Base-by-base conservation (phyloP, 2,329 filamentous ascomycete species). In the Aspergillus transmontanensis region DNA sequence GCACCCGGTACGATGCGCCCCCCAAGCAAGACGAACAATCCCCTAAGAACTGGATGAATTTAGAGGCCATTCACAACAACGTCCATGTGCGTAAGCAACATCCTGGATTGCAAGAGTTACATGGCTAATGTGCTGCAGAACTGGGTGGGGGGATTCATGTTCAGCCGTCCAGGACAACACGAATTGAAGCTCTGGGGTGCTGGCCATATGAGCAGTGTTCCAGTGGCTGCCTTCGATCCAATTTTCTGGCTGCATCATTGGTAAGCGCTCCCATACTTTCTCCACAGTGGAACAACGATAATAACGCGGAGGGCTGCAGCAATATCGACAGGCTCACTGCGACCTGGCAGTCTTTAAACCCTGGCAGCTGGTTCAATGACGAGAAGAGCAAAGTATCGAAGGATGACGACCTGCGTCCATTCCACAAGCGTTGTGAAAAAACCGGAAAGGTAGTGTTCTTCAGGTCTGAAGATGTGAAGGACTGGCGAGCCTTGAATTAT, bases 1-100 rank as follows among this genome's bases (percentile, higher is more conserved):
- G 16, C 41, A 45, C 41, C 5, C 16, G 19, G 9, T 45, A 45
- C 41, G 9, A 10, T 10, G 41, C n/a, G n/a, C n/a, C n/a, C n/a
- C n/a, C 41, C 0, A 11, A 32, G 30, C 0, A 0, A 11, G 2
- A 32, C 9, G 0, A 32, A 11, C 9, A 32, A 11, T 0, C 10
- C 30, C 11, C 11, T 32, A 10, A 11, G 2, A 32, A 32, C 30
- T 32, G 30, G 30, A 32, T 46, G 21, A 23, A 11, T 6, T 1
- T 46, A 2, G 45, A 46, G 7, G 23, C 23, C 6, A 46, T 46
- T 26, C 45, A 46, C 45, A 46, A 46, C 45, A 46, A 46, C 21
- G 45, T 46, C 16, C 45, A 46, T 26, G 45, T 46, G 16, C 3
- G 21, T 26, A 32, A 1, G 10, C 30, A 11, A 2, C 1, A 10